Conservation (phyloP, 192 early-diverging fungal genomes). For the Coemansia sp. region DNA sequence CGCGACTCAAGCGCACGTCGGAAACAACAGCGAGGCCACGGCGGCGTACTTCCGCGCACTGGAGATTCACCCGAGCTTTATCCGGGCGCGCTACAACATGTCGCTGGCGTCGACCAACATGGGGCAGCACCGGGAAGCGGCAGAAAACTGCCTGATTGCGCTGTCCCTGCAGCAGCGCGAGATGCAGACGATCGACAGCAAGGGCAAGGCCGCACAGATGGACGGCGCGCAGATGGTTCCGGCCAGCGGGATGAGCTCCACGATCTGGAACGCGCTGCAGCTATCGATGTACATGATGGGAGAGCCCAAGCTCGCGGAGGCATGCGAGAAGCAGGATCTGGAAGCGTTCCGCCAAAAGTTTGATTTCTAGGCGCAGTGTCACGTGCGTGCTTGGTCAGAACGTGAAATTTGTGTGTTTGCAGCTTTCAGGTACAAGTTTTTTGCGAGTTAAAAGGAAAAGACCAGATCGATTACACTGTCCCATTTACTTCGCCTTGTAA, state of each 20-base stretch:
- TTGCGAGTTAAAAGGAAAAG: too few relatives aligned
- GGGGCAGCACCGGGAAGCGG: slow-evolving; percentile 83
- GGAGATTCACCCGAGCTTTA: slow-evolving; percentile 91
- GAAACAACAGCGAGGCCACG: slow-evolving; percentile 72
- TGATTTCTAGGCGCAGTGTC: slow-evolving; percentile 62
- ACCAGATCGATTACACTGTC: too few relatives aligned
- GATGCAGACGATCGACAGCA: slow-evolving; percentile 35
- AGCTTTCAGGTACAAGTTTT: background rate
- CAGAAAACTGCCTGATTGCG: slow-evolving; percentile 88
- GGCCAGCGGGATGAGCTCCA: slow-evolving; percentile 62
- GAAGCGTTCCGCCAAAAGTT: slow-evolving; percentile 80
- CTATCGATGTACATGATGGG: slow-evolving; percentile 73
- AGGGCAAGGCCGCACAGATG: slow-evolving; percentile 29
- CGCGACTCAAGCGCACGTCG: slow-evolving; percentile 91
- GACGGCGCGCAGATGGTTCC: slow-evolving; percentile 8
- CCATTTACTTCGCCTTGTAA: background rate
- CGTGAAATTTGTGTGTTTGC: background rate
- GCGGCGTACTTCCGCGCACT: slow-evolving; percentile 94
- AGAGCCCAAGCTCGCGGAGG: slow-evolving; percentile 75
- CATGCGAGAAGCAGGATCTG: slow-evolving; percentile 76
- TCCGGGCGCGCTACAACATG: slow-evolving; percentile 95
- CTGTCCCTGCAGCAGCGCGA: slow-evolving; percentile 77
- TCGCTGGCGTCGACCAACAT: slow-evolving; percentile 90
- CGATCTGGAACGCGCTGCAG: slow-evolving; percentile 83
- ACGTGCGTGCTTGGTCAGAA: background rate